phyloP scores from a whole-genome alignment of 805 yeast genomes.

The Phaffomyces opuntiae region DNA sequence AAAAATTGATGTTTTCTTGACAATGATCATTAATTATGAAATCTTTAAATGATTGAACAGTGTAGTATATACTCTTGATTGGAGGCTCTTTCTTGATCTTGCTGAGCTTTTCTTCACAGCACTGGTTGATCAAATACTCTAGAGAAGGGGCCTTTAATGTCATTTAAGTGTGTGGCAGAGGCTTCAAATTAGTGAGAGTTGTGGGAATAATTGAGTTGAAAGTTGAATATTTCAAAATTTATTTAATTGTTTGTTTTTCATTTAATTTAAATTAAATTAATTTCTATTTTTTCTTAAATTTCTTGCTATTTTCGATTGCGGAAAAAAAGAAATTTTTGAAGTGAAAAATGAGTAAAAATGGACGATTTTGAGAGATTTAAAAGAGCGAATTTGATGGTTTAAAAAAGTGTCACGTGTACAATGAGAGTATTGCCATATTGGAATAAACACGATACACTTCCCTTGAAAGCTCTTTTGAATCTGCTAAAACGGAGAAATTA shows the following conservation, averaged over 20 bases:
- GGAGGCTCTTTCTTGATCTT: not conserved
- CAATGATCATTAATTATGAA: constrained; percentile 35
- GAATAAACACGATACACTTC: too few species aligned
- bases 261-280: too few species aligned
- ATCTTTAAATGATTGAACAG: constrained; percentile 24
- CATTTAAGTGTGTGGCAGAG: not conserved
- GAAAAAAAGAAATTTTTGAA: not conserved
- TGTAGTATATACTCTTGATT: constrained; percentile 4
- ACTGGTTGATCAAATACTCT: constrained; percentile 22
- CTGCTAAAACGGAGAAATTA: too few species aligned
- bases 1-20: constrained; percentile 38
- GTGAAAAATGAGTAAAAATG: not conserved
- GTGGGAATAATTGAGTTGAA: not conserved
- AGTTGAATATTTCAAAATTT: not conserved
- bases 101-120: constrained; percentile 21
- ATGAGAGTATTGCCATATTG: too few species aligned
- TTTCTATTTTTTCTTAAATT: too few species aligned
- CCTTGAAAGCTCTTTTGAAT: too few species aligned
- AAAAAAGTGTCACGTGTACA: too few species aligned
- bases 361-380: not conserved
- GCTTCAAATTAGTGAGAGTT: not conserved
- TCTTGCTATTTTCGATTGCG: too few species aligned
- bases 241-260: too few species aligned
- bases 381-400: too few species aligned
- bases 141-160: constrained; percentile 17